A percentile compares a stretch with the other conserved stretches of the same genome.
Conservation (phyloP, 768 basidiomycete species). For the Pulveroboletus ravenelii region DNA sequence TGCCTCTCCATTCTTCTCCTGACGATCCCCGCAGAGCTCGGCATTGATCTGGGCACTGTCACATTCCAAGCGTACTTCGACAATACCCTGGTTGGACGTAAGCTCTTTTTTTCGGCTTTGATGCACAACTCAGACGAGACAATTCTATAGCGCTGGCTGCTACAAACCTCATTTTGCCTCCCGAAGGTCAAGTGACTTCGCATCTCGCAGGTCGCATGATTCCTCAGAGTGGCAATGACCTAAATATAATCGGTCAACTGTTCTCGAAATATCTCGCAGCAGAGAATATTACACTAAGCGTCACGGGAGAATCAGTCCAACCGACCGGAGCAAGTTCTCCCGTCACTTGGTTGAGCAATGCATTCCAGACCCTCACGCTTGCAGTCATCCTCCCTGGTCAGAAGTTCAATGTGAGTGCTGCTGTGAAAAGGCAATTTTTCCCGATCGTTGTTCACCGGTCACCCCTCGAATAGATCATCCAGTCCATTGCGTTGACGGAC, state of each 20-base stretch:
- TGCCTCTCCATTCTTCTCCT: slow-evolving; percentile 1
- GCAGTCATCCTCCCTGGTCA: slow-evolving; percentile 60
- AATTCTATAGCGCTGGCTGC: slow-evolving; percentile 46
- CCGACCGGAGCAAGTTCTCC: slow-evolving; percentile 47
- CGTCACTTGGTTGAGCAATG: slow-evolving; percentile 63
- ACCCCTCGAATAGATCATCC: slow-evolving; percentile 43
- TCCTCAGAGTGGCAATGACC: slow-evolving; percentile 52
- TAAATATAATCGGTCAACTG: slow-evolving; percentile 53
- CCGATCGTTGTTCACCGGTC: not conserved
- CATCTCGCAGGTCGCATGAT: slow-evolving; percentile 62
- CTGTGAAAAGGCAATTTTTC: not conserved
- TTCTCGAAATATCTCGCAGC: slow-evolving; percentile 65
- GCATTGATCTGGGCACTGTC: slow-evolving; percentile 63
- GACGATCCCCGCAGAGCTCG: slow-evolving; percentile 45
- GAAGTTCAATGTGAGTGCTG: slow-evolving; percentile 41
- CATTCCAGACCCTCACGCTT: slow-evolving; percentile 63
- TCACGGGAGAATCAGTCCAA: slow-evolving; percentile 56
- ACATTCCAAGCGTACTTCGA: slow-evolving; percentile 60
- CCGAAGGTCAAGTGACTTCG: slow-evolving; percentile 42
- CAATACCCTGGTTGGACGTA: slow-evolving; percentile 55
- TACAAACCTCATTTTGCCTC: slow-evolving; percentile 44
- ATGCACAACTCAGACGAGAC: not conserved
- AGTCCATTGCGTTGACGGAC: slow-evolving; percentile 58
- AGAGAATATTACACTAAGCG: slow-evolving; percentile 55
- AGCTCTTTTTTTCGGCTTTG: slow-evolving; percentile 21